Conservation (phyloP, 768 basidiomycete genomes). For the Erythrobasidium yunnanense region DNA sequence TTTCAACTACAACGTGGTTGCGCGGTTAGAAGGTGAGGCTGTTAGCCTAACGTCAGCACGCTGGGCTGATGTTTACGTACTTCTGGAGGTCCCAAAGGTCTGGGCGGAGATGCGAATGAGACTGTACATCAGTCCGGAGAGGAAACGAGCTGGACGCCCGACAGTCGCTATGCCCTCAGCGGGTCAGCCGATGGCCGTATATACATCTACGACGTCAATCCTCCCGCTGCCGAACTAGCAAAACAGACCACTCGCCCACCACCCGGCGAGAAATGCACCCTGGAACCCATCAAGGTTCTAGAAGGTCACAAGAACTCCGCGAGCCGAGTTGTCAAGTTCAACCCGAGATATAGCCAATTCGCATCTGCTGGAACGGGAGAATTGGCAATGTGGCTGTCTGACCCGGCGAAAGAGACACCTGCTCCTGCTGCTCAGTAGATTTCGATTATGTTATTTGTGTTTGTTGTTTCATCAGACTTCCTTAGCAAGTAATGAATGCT, state of each 20-base stretch:
- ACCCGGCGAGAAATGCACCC: conserved; percentile 45
- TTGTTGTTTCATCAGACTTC: too few relatives aligned
- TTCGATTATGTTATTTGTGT: too few relatives aligned
- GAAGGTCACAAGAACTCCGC: conserved; percentile 70
- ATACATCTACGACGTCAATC: conserved; percentile 71
- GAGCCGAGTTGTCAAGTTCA: conserved; percentile 75
- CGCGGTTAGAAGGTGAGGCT: conserved; percentile 60
- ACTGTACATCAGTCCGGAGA: conserved; percentile 61
- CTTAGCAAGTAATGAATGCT: too few relatives aligned
- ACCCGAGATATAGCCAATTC: conserved; percentile 81
- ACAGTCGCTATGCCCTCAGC: conserved; percentile 71
- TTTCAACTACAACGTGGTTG: conserved; percentile 70
- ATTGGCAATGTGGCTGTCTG: conserved; percentile 4
- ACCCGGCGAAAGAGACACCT: background rate
- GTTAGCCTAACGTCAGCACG: background rate
- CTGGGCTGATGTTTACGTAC: background rate
- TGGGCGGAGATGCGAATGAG: conserved; percentile 56
- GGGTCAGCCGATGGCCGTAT: conserved; percentile 59
- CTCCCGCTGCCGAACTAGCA: conserved; percentile 36
- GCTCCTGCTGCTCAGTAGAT: too few relatives aligned
- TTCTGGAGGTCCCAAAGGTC: conserved; percentile 50
- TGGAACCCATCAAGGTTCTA: conserved; percentile 50
- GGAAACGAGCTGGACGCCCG: conserved; percentile 87
- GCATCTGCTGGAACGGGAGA: conserved; percentile 56
- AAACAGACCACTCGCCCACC: conserved; percentile 40